Evolutionary conservation across 225 moss, liverwort and hornwort genomes (phyloP), one percentile per base, ranked within the genome.

Genomic region (Pleurozium schreberi): DNA sequence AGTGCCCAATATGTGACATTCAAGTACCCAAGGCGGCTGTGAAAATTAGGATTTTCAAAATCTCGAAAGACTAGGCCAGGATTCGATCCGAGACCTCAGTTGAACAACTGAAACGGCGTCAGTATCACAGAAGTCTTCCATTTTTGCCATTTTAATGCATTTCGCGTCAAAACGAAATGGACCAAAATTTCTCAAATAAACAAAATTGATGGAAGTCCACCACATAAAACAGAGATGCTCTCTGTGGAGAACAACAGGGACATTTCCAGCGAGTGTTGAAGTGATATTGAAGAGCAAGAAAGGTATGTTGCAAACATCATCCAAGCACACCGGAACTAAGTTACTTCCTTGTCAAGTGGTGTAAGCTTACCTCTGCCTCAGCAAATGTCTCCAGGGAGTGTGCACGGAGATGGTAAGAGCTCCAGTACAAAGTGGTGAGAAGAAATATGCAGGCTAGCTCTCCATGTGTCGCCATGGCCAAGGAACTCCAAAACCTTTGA

Each of bases 121-220:
- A 75, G 1, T 18, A 50, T 49, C 19, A 33, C 12, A 11, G 33
- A 75, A 50, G 6, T 50, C 33, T 75, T 23, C 23, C 4, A 3
- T 25, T 78, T 26, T 25, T 7, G 3, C 38, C 38, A 77, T 36
- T 53, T 76, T 9, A 27, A 52, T 23, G 14, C 53, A 75, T 2
- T 22, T 36, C 36, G 53, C 20, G 36, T 53, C 36, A 55, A 55
- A 55, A 55, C 26, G 55, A 55, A 78, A 78, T 26, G 23, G n/a
- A 78, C 26, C 7, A 5, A 25, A 36, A 36, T 36, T 36, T 0
- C 40, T 42, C 40, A 40, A 0, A 19, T 19, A 0, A 60, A 30
- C n/a, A 80, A 20, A 28, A 30, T 13, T 60, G 80, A 60, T 30
- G 59, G 20, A 58, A 30, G 31, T 30, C 9, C 13, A 42, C 30